Evolutionary conservation across 148 eudicot genomes (phyloP), one percentile per base, ranked within the genome.

Genomic region (Mesembryanthemum crystallinum): DNA sequence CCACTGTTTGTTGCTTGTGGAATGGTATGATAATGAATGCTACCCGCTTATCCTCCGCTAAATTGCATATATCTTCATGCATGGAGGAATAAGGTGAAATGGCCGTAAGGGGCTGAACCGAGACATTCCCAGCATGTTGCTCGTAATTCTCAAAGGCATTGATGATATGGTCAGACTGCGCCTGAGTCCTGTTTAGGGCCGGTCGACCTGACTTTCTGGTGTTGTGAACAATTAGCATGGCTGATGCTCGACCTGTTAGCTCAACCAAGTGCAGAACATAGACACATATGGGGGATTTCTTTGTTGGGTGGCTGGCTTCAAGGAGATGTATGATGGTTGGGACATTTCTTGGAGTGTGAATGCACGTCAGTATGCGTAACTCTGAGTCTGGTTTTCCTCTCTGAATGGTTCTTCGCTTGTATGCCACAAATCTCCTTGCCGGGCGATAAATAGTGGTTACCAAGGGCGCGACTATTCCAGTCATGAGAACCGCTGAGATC

Each of bases 221-320:
- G 81, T 73, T 86, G 84, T 90, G 99, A 77, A 89, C 94, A 4
- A 92, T 89, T 28, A 90, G 91, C 96, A 92, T 89, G 77, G 98
- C 93, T 0, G 97, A 87, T 21, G 92, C 89, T 23, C 94, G 89
- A 1, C 88, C 91, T 0, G 93, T 84, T 37, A 84, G 73, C 27
- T 87, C 89, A 3, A 82, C 83, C 1, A 90, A 80, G 79, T 91
- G 97, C 59, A 91, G 85, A 21, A 83, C 89, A 42, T 82, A 88
- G 14, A 87, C 76, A 39, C 83, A 73, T 13, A 92, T 72, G 0
- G 92, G 93, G 28, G 96, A 90, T 71, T 73, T 85, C 74, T 74
- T 83, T 7, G 90, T 86, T 27, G 97, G 81, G 58, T 88, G 57
- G 54, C 87, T 83, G 59, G 96, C 90, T 58, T 88, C 88, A 0